Evolutionary conservation across 805 yeast genomes (phyloP), one percentile per base, ranked within the genome.

Genomic region (Ogataea pini): DNA sequence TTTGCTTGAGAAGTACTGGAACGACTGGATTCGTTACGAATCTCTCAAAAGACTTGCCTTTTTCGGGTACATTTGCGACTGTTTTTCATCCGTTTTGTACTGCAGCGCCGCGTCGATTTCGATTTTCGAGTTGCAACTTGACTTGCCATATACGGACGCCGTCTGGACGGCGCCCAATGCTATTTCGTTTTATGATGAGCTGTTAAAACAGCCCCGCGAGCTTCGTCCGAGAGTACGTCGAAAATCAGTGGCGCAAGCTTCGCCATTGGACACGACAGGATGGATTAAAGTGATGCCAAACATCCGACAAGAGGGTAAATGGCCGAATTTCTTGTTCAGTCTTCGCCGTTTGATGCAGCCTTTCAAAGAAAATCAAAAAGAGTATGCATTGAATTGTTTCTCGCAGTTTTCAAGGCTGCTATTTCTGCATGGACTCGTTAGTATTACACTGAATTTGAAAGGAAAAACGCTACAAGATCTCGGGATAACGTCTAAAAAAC

Each of bases 1-100:
- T 24, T 20, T 25, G 18, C 52, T 48, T n/a, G 17, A 18, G 3
- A 13, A 17, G 13, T 44, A 51, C 38, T 78, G 83, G 83, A 49
- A 57, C 7, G 66, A 70, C 17, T 78, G 83, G 83, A 64, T 72
- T 2, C 48, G 62, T 19, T 72, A 70, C 52, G 83, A 79, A 52
- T 61, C 72, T 27, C 57, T 69, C 47, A 78, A 77, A 53, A 57
- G 79, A 46, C 53, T 70, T 3, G 71, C 72, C 0, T 73, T 66
- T 42, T 71, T 75, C 48, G 72, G 68, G n/a, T 72, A 70, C 47
- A 56, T 73, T 1, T 56, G 69, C 34, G 79, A 75, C 49, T 58
- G 75, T 3, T 77, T 73, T 46, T 68, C 63, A 16, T 67, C 71
- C 1, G 63, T 70, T 20, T 59, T 74, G 12, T 62, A 64, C 46